Percentiles rank a stretch among this genome's conserved stretches.
Evolutionary conservation across 371 early-diverging fungal species (phyloP).

Genomic region (Mortierella sp.): DNA sequence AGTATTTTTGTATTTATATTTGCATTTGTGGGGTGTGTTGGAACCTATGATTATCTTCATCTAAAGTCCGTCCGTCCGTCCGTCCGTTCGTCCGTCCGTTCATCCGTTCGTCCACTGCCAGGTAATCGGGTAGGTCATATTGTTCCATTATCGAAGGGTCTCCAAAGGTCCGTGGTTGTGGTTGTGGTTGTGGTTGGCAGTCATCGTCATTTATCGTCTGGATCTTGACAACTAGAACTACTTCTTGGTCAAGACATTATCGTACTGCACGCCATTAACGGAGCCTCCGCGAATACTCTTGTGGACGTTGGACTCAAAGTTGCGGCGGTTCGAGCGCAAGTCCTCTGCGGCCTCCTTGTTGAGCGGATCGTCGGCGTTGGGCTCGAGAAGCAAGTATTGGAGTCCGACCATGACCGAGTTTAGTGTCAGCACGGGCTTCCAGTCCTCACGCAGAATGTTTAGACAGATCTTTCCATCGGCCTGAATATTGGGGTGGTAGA

Average conservation of each 20-base stretch:
- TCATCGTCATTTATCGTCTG: neutral
- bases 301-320: slow-evolving; percentile 81
- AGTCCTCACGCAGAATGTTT: slow-evolving; percentile 99
- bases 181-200: neutral
- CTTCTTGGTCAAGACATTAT: slow-evolving; percentile 67
- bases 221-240: neutral
- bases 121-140: neutral
- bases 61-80: neutral
- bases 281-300: slow-evolving; percentile 80
- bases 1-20: neutral
- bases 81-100: neutral
- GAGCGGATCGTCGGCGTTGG: slow-evolving; percentile 99
- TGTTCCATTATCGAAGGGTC: slow-evolving; percentile 6
- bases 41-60: neutral
- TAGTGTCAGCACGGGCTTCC: slow-evolving; percentile 99
- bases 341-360: slow-evolving; percentile 95
- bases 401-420: slow-evolving; percentile 97
- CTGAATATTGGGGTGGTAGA: slow-evolving; percentile 99
- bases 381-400: slow-evolving; percentile 96
- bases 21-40: neutral
- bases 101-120: neutral
- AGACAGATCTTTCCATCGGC: slow-evolving; percentile 98
- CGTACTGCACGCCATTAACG: slow-evolving; percentile 75
- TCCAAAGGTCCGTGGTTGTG: neutral
- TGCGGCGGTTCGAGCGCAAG: slow-evolving; percentile 72